Conservation (phyloP, 2,329 filamentous ascomycete species). For the Colletotrichum melonis region DNA sequence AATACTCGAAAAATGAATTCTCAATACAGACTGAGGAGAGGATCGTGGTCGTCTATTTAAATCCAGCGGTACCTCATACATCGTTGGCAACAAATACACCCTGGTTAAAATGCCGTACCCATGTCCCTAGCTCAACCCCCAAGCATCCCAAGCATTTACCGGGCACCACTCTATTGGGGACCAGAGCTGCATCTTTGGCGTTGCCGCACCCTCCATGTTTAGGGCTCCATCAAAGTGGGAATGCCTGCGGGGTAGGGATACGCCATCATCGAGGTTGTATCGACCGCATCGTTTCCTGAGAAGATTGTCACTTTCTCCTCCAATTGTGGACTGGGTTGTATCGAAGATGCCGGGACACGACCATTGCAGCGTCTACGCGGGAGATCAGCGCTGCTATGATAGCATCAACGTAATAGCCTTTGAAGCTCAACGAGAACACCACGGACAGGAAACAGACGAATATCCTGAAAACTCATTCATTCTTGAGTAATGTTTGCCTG, state of each 20-base stretch:
- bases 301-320: conserved; percentile 25
- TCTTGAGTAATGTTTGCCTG: neutral
- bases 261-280: conserved; percentile 1
- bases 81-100: neutral
- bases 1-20: neutral
- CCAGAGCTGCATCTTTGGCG: conserved; percentile 14
- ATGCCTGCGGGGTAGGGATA: conserved; percentile 24
- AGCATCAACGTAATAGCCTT: too few species aligned
- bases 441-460: neutral
- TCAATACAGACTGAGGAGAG: neutral
- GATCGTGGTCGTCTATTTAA: conserved; percentile 8
- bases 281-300: neutral
- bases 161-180: neutral
- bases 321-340: conserved; percentile 30
- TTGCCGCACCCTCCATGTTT: conserved; percentile 5
- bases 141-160: neutral
- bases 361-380: neutral
- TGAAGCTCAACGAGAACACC: neutral
- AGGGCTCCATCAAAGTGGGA: conserved; percentile 9
- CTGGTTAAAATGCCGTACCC: conserved; percentile 16
- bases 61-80: neutral
- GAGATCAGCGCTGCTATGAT: conserved; percentile 3
- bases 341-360: conserved; percentile 8
- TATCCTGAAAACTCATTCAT: neutral
- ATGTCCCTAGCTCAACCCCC: neutral